Evolutionary conservation across 2,329 filamentous ascomycete genomes (phyloP), one percentile per base, ranked within the genome.

Genomic region (Magnaporthiopsis rhizophila): DNA sequence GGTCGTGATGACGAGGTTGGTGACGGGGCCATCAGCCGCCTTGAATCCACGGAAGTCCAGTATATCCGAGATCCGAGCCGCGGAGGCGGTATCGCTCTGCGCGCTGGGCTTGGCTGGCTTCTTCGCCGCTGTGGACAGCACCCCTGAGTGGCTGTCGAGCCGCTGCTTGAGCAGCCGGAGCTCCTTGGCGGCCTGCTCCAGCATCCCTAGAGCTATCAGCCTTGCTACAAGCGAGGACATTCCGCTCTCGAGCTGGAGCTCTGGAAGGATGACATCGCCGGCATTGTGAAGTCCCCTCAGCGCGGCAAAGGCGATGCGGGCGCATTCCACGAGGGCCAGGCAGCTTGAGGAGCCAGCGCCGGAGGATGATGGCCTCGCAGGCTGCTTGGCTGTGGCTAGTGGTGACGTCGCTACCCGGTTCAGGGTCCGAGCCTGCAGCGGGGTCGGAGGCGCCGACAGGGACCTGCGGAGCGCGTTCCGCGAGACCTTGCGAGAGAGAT

Each of bases 171-270:
- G 72, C 13, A 87, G 76, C 57, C 84, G 79, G 65, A 93, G 72
- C 70, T 93, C 90, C 70, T 86, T 90, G 58, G 86, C 74, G 0
- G 90, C 89, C 65, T 88, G 78, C n/a, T 86, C 84, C 59, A 89
- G 83, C 62, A 92, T 74, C 1, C 85, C 84, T 61, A 91, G 78
- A 0, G 79, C 77, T 18, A 92, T 76, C 1, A 93, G 78, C 71
- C 87, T 91, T 56, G 84, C 83, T 56, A 89, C 75, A 63, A 93
- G 80, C 0, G 87, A 86, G 21, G 89, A 84, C 81, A 91, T 89
- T 64, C 89, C 90, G 65, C 81, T 86, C 72, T 93, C 90, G 4
- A 93, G 74, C 71, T 93, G 89, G 56, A 90, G 76, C 59, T 84
- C 81, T 1, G 85, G 81, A n/a, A 87, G 77, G 12, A 81, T 76